Evolutionary conservation across 257 asterid species (phyloP).

Genomic region (Solanum commersonii): DNA sequence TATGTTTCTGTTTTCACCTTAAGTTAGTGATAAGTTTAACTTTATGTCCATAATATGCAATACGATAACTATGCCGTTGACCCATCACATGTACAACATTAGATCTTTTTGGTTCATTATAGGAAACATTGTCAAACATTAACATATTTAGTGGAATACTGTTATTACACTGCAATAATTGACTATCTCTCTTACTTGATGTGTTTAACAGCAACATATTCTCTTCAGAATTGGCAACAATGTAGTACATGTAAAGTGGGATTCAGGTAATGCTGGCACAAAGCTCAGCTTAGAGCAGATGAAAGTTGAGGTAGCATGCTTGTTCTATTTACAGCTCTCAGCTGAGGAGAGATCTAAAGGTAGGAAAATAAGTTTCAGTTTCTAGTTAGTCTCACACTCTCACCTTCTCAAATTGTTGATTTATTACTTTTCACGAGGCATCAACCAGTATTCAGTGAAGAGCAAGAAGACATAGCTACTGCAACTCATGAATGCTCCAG

Average conservation of each 20-base stretch:
- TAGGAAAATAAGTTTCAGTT: constrained; percentile 12
- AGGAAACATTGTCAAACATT: background rate
- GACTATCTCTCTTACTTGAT: constrained; percentile 4
- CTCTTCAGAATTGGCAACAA: constrained; percentile 50
- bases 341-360: constrained; percentile 69
- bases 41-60: background rate
- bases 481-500: background rate
- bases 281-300: constrained; percentile 53
- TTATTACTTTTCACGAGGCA: background rate
- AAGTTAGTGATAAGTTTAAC: background rate
- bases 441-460: background rate
- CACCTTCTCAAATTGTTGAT: background rate
- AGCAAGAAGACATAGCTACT: background rate
- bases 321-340: constrained; percentile 59
- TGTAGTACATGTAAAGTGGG: constrained; percentile 36
- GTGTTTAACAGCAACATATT: constrained; percentile 45
- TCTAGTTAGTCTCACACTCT: constrained; percentile 3
- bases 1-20: background rate
- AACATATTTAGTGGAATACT: background rate
- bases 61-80: background rate
- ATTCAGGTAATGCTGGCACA: constrained; percentile 26
- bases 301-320: constrained; percentile 79
- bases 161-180: background rate
- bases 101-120: background rate
- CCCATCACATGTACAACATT: background rate